These are phyloP conservation scores for Fusarium sp. DNA, from an alignment of 2,329 filamentous ascomycete species.

Conservation along the genomic window DNA sequence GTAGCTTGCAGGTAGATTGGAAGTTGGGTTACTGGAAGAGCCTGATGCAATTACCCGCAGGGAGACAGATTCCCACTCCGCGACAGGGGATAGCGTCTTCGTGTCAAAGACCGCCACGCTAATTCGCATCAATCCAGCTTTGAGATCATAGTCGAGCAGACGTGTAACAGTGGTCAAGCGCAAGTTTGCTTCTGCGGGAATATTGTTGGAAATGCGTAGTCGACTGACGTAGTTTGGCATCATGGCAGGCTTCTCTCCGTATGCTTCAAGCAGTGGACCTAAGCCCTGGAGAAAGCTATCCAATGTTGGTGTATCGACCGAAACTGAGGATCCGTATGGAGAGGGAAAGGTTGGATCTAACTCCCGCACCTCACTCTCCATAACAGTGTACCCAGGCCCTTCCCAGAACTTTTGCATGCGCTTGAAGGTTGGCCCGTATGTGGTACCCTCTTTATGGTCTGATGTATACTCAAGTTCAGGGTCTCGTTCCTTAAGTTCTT, in stretches of 20 bases:
- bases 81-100: background rate
- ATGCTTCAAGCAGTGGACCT: conserved; percentile 34
- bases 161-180: conserved; percentile 42
- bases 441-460: too few relatives aligned
- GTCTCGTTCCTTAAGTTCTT: too few relatives aligned
- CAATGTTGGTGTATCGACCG: conserved; percentile 45
- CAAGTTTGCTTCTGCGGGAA: conserved; percentile 26
- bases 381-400: too few relatives aligned
- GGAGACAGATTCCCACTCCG: background rate
- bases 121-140: conserved; percentile 40
- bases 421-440: too few relatives aligned
- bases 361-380: too few relatives aligned
- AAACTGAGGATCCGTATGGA: conserved; percentile 37
- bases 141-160: conserved; percentile 38
- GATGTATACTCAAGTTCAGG: too few relatives aligned
- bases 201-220: conserved; percentile 46
- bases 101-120: conserved; percentile 43
- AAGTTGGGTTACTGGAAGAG: conserved; percentile 1
- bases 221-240: conserved; percentile 48
- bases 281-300: conserved; percentile 45
- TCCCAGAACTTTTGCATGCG: too few relatives aligned
- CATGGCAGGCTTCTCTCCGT: conserved; percentile 38
- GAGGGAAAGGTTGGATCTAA: background rate
- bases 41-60: background rate
- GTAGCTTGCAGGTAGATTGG: conserved; percentile 40